Conservation (phyloP, 2,329 filamentous ascomycete genomes). For the Coniella lustricola region DNA sequence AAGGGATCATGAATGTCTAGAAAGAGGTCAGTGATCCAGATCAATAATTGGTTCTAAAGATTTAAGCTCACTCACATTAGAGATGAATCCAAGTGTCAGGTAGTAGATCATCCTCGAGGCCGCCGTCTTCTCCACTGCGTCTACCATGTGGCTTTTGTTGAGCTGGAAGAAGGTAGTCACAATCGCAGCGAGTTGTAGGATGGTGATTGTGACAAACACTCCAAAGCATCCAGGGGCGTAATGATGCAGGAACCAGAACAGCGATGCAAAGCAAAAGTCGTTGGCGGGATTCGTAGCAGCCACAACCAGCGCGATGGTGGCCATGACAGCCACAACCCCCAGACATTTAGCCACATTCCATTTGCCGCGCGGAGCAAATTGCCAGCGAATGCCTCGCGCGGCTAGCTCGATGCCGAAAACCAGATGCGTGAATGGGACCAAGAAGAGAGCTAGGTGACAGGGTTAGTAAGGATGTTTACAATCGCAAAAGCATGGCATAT, state of each 20-base stretch:
- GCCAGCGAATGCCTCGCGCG: slow-evolving; percentile 45
- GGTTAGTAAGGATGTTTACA: slow-evolving; percentile 23
- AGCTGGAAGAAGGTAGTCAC: slow-evolving; percentile 51
- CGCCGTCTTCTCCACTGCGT: slow-evolving; percentile 51
- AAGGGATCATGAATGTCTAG: slow-evolving; percentile 32
- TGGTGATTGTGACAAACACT: slow-evolving; percentile 44
- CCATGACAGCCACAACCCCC: slow-evolving; percentile 39
- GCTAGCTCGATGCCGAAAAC: slow-evolving; percentile 58
- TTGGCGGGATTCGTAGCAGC: slow-evolving; percentile 48
- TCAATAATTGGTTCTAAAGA: too few species aligned
- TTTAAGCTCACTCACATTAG: slow-evolving; percentile 42
- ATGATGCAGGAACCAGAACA: slow-evolving; percentile 59
- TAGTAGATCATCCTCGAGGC: slow-evolving; percentile 67
- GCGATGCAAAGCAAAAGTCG: slow-evolving; percentile 57
- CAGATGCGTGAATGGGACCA: slow-evolving; percentile 58
- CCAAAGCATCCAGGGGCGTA: slow-evolving; percentile 53
- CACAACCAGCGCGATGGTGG: slow-evolving; percentile 51
- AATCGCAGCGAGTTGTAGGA: slow-evolving; percentile 43
- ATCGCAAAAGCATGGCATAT: too few species aligned
- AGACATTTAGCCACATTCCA: slow-evolving; percentile 55
- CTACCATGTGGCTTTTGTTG: slow-evolving; percentile 45
- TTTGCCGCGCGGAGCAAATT: slow-evolving; percentile 52
- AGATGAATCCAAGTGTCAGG: slow-evolving; percentile 48
- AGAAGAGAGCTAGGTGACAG: slow-evolving; percentile 48
- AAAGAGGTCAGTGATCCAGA: neutral